These are phyloP conservation scores for Yamadazyma phyllophila DNA, from an alignment of 805 yeast species.

Conservation along the genomic window DNA sequence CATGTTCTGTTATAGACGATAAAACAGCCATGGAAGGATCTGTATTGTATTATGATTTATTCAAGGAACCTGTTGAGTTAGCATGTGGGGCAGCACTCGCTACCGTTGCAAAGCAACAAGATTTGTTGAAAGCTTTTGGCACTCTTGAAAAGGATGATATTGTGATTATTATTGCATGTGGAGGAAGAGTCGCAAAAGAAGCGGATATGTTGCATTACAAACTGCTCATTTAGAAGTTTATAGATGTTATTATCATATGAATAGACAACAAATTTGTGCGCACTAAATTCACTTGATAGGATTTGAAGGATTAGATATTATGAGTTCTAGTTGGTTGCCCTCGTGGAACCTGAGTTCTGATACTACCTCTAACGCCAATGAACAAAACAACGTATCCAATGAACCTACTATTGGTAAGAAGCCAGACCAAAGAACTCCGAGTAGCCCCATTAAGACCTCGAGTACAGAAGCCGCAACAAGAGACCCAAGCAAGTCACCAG, in stretches of 20 bases:
- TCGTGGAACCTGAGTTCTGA: neutral
- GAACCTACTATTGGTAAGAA: no score
- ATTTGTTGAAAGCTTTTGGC: slow-evolving; percentile 12
- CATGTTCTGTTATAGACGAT: slow-evolving; percentile 24
- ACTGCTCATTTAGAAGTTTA: neutral
- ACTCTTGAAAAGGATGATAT: slow-evolving; percentile 20
- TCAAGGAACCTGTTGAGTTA: slow-evolving; percentile 26
- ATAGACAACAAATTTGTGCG: neutral
- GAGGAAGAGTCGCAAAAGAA: slow-evolving; percentile 21
- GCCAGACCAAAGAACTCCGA: neutral
- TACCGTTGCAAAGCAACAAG: slow-evolving; percentile 13
- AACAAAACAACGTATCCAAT: no score
- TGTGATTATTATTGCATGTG: slow-evolving; percentile 28
- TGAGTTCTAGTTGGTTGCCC: slow-evolving; percentile 8
- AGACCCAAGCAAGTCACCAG: slow-evolving; percentile 2
- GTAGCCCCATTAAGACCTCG: neutral
- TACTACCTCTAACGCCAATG: neutral
- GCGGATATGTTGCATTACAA: slow-evolving; percentile 8
- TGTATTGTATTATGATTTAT: slow-evolving; percentile 22
- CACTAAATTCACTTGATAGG: neutral
- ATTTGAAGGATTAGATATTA: neutral
- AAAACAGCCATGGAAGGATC: slow-evolving; percentile 23
- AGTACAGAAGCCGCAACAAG: neutral
- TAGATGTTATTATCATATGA: neutral
- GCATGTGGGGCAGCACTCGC: slow-evolving; percentile 33